These are phyloP conservation scores for Omphalotus guepiniiformis DNA, from an alignment of 768 basidiomycete species.

Conservation along the genomic window DNA sequence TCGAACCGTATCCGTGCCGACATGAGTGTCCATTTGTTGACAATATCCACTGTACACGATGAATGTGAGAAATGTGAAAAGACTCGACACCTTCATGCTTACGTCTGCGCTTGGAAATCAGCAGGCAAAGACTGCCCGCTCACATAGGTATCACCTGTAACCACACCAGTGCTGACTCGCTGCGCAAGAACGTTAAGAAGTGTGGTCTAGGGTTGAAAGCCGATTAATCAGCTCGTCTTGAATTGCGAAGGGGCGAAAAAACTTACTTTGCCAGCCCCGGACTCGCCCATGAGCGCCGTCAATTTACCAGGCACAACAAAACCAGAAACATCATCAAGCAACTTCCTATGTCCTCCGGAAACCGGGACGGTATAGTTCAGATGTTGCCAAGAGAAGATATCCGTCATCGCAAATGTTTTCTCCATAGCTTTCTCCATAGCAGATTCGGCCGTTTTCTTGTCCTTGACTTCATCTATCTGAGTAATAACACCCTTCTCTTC, in stretches of 20 bases:
- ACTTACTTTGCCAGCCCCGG: slow-evolving; percentile 43
- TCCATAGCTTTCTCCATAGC: slow-evolving; percentile 28
- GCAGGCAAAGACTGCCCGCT: slow-evolving; percentile 48
- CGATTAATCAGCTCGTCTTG: slow-evolving; percentile 22
- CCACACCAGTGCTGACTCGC: slow-evolving; percentile 41
- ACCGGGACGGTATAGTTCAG: slow-evolving; percentile 64
- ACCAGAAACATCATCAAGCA: slow-evolving; percentile 73
- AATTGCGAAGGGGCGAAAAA: slow-evolving; percentile 47
- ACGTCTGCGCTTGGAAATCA: slow-evolving; percentile 64
- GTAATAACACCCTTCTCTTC: slow-evolving; percentile 25
- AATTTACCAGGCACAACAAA: slow-evolving; percentile 80
- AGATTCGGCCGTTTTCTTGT: slow-evolving; percentile 16
- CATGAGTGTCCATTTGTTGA: slow-evolving; percentile 83
- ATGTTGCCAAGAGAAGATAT: slow-evolving; percentile 80
- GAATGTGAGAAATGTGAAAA: background rate
- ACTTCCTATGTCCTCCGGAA: slow-evolving; percentile 37
- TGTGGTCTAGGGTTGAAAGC: slow-evolving; percentile 41
- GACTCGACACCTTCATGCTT: slow-evolving; percentile 9
- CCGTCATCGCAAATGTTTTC: slow-evolving; percentile 40
- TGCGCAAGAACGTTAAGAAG: slow-evolving; percentile 55
- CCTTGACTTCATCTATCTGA: background rate
- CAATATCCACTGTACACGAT: slow-evolving; percentile 60
- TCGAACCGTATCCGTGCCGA: slow-evolving; percentile 69
- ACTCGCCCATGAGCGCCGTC: slow-evolving; percentile 73
- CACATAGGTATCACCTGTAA: slow-evolving; percentile 50